A percentile compares a stretch with the other conserved stretches of the same genome.
phyloP scores from a whole-genome alignment of 192 early-diverging fungal genomes.

The Kappamyces sp. region DNA sequence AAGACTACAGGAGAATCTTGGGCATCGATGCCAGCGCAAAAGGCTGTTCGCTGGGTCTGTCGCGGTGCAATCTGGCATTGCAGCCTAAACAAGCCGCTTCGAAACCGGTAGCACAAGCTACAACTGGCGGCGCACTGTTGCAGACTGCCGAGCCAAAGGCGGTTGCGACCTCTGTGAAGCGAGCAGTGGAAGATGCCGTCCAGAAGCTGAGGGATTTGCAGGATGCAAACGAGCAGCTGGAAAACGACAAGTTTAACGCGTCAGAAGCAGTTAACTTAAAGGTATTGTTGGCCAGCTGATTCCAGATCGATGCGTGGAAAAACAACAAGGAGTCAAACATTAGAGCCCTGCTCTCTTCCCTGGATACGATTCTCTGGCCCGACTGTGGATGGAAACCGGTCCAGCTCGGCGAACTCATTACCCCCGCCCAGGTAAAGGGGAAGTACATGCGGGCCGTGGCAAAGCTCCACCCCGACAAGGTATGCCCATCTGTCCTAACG shows the following conservation, averaged over 20 bases:
- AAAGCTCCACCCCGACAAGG: constrained; percentile 94
- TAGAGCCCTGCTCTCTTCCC: constrained; percentile 75
- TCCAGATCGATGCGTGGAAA: constrained; percentile 63
- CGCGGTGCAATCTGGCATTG: constrained; percentile 50
- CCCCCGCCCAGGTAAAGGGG: constrained; percentile 81
- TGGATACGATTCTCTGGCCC: constrained; percentile 73
- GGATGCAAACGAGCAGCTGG: constrained; percentile 63
- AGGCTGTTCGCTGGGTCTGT: constrained; percentile 43
- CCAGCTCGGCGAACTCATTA: constrained; percentile 79
- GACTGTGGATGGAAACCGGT: constrained; percentile 69
- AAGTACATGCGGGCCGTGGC: constrained; percentile 88
- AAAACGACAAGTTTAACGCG: constrained; percentile 56
- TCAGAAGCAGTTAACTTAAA: constrained; percentile 32
- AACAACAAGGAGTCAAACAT: constrained; percentile 86
- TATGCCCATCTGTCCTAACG: constrained; percentile 4
- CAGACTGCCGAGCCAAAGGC: constrained; percentile 6
- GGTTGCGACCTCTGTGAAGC: constrained; percentile 17
- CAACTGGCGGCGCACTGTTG: background rate
- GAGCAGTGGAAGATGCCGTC: constrained; percentile 53
- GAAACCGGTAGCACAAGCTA: constrained; percentile 4
- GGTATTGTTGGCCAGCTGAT: constrained; percentile 67
- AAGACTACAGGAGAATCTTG: constrained; percentile 37
- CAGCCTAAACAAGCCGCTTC: constrained; percentile 13
- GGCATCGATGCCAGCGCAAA: constrained; percentile 27
- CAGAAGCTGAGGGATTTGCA: constrained; percentile 70